phyloP scores from a whole-genome alignment of 2,329 filamentous ascomycete species.

The Gremmenia infestans region DNA sequence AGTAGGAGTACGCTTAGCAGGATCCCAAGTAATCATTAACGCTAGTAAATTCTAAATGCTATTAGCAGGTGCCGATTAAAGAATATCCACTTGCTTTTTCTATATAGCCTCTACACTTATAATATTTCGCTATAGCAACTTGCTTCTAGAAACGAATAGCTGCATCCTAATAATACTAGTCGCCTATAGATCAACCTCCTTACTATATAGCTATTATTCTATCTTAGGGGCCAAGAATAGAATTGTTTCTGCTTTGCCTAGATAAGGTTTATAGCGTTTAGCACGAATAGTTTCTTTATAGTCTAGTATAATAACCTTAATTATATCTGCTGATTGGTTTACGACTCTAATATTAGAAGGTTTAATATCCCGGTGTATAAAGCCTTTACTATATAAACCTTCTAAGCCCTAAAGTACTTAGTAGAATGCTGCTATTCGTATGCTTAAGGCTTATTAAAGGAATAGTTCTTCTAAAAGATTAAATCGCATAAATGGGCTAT shows the following conservation, averaged over 20 bases:
- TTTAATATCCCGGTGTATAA: conserved; percentile 8
- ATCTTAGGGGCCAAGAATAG: conserved; percentile 4
- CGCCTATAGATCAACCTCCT: conserved; percentile 1
- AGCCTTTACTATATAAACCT: background rate
- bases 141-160: background rate
- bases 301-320: background rate
- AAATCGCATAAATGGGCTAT: background rate
- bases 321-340: background rate
- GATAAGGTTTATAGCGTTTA: background rate
- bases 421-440: conserved; percentile 1
- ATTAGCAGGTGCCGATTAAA: background rate
- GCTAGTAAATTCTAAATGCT: background rate
- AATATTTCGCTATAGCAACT: background rate
- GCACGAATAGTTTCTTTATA: background rate
- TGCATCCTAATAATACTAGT: background rate
- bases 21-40: background rate
- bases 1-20: background rate
- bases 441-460: too few species aligned
- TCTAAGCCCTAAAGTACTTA: conserved; percentile 3
- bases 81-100: background rate
- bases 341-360: conserved; percentile 3
- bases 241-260: background rate
- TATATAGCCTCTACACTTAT: background rate
- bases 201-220: background rate
- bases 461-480: background rate